Base-by-base conservation (phyloP, 805 yeast species). In the Kockiozyma suomiensis region DNA sequence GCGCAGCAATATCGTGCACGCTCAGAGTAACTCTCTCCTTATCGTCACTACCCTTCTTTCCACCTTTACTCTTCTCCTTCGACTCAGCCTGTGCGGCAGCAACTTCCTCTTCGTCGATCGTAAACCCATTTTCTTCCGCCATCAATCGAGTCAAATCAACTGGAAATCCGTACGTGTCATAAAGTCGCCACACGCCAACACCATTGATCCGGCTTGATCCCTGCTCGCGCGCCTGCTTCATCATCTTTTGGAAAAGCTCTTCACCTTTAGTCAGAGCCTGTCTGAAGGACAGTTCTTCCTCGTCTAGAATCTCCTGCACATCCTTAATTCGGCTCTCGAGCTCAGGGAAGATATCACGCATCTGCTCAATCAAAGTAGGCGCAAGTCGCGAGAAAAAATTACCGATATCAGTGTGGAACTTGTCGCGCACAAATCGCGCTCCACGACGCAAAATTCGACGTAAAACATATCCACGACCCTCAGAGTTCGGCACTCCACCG, bases 401-500 rank as follows among this genome's bases (percentile, higher is more conserved):
- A 56, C 99, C 98, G 69, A 93, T 90, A 65, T 97, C 97, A 72
- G 89, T 93, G 76, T 90, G 85, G 88, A 94, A 85, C 79, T 94
- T 92, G 78, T 94, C 94, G 76, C 98, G 87, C 47, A 87, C 97
- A 72, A 90, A 94, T 76, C 99, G 87, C 41, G 97, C 90, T 71
- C 99, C 99, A 81, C 99, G 88, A 81, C 99, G 88, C 71, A 94
- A 80, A 69, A 94, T 92, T 80, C 99, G 88, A 79, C 99, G 87
- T 74, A 94, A 79, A 46, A 94, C 99, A 72, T 94, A 94, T 70
- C 99, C 99, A 78, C 99, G 87, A 70, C 99, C 99, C 73, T 94
- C 99, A 72, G 92, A 94, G 78, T 94, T 94, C 72, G 99, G 99
- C 59, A 94, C 97, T 72, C 99, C 99, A 71, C 99, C 99, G 75